Conservation (phyloP, 176 grass and related monocot species). For the Dendrocalamus sinicus region DNA sequence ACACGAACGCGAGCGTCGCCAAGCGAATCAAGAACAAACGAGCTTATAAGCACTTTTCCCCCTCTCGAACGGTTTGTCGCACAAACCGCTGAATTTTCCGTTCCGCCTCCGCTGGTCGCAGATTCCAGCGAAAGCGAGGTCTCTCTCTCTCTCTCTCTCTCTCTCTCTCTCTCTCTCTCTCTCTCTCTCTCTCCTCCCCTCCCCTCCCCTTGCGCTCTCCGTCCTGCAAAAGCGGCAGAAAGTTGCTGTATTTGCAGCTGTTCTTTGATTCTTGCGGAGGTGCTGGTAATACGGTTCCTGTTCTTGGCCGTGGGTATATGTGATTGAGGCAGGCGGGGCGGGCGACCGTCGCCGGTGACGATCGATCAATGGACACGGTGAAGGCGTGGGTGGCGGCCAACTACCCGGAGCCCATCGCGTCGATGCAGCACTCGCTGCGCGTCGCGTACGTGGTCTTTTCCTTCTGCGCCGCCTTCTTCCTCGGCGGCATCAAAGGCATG, state of each 20-base stretch:
- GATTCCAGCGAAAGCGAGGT: conserved; percentile 47
- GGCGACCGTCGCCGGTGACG: background rate
- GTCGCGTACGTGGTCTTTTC: conserved; percentile 77
- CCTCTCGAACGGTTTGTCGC: conserved; percentile 9
- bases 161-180: background rate
- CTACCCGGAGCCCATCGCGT: conserved; percentile 61
- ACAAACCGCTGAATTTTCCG: conserved; percentile 35
- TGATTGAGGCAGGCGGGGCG: conserved; percentile 22
- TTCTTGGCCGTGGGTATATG: conserved; percentile 34
- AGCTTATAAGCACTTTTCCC: conserved; percentile 28
- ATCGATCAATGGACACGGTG: conserved; percentile 49
- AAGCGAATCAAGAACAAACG: background rate
- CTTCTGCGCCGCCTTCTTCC: conserved; percentile 88
- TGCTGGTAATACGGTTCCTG: background rate
- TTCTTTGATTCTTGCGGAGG: conserved; percentile 31
- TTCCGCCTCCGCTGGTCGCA: conserved; percentile 30
- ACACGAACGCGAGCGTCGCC: conserved; percentile 18
- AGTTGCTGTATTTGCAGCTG: background rate
- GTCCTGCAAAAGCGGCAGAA: conserved; percentile 18
- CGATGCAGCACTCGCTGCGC: conserved; percentile 53
- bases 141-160: background rate
- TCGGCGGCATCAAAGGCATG: conserved; percentile 85
- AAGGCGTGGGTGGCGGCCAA: conserved; percentile 54
- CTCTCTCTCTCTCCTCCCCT: background rate
- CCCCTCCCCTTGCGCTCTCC: conserved; percentile 16